These are phyloP conservation scores for Aspergillus glaucus DNA, from an alignment of 2,329 filamentous ascomycete genomes.

Conservation along the genomic window DNA sequence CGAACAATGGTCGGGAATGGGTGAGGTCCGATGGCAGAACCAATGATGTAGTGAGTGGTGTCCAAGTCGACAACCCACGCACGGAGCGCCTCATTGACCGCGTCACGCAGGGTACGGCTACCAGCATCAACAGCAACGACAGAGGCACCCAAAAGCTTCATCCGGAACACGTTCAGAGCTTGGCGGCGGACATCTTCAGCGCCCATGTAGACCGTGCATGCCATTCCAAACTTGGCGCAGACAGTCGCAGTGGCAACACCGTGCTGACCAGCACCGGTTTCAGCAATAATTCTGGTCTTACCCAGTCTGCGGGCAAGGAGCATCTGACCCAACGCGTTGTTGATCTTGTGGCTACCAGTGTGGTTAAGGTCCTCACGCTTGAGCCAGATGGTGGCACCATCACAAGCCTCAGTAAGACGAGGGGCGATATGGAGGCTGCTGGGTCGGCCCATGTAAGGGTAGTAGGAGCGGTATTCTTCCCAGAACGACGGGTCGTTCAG, in stretches of 20 bases:
- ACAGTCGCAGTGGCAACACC: slow-evolving; percentile 96
- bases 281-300: slow-evolving; percentile 95
- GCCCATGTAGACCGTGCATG: slow-evolving; percentile 97
- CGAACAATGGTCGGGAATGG: slow-evolving; percentile 96
- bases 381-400: slow-evolving; percentile 93
- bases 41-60: slow-evolving; percentile 97
- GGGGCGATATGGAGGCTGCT: slow-evolving; percentile 86
- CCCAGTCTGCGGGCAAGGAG: slow-evolving; percentile 78
- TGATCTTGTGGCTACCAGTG: slow-evolving; percentile 98
- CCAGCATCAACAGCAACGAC: slow-evolving; percentile 92
- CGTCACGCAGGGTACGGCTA: slow-evolving; percentile 72
- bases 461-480: slow-evolving; percentile 94
- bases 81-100: slow-evolving; percentile 91
- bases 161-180: slow-evolving; percentile 96
- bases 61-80: slow-evolving; percentile 90
- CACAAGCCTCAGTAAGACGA: slow-evolving; percentile 78
- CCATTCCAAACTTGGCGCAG: slow-evolving; percentile 96
- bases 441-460: slow-evolving; percentile 93
- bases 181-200: slow-evolving; percentile 95
- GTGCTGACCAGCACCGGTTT: slow-evolving; percentile 95
- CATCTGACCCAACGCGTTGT: slow-evolving; percentile 93
- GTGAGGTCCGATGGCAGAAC: slow-evolving; percentile 93
- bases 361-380: slow-evolving; percentile 98
- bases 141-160: slow-evolving; percentile 88
- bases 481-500: slow-evolving; percentile 87